Percentiles rank a stretch among this genome's conserved stretches.
Evolutionary conservation across 2,329 filamentous ascomycete species (phyloP).

Genomic region (Cladosporium sp.): DNA sequence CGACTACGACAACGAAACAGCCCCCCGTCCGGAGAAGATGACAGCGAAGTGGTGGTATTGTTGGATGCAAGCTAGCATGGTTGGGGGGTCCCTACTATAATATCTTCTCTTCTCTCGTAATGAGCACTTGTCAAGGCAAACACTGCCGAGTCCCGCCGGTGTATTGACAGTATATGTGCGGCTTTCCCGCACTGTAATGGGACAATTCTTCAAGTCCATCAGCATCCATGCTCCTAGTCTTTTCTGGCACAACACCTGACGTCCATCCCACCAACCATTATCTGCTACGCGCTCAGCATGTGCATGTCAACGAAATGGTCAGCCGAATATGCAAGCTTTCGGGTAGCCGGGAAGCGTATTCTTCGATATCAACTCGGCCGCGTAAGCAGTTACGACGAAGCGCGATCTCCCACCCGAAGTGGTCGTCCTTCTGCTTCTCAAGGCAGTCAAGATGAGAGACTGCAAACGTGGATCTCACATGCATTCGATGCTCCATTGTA

Average conservation of each 20-base stretch:
- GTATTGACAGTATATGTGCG: not conserved
- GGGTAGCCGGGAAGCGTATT: not conserved
- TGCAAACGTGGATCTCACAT: no score
- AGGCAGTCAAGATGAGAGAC: no score
- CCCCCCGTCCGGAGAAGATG: not conserved
- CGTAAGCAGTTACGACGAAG: not conserved
- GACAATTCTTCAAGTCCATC: not conserved
- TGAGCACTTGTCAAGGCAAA: not conserved
- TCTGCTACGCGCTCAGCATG: not conserved
- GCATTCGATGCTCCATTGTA: no score
- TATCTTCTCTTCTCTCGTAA: constrained; percentile 6
- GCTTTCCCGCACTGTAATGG: constrained; percentile 1
- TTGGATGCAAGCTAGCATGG: constrained; percentile 2
- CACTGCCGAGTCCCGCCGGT: no score
- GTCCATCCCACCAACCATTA: not conserved
- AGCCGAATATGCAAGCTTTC: not conserved
- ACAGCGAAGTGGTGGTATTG: not conserved
- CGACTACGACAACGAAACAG: constrained; percentile 4
- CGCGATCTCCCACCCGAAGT: not conserved
- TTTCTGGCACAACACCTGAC: not conserved
- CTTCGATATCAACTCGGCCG: not conserved
- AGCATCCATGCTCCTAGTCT: not conserved
- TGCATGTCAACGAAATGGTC: not conserved
- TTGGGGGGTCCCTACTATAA: constrained; percentile 6
- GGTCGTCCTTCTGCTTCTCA: no score